Percentiles rank a stretch among this genome's conserved stretches.
phyloP scores from a whole-genome alignment of 2,329 filamentous ascomycete species.

The Ceratocystis lukuohia region DNA sequence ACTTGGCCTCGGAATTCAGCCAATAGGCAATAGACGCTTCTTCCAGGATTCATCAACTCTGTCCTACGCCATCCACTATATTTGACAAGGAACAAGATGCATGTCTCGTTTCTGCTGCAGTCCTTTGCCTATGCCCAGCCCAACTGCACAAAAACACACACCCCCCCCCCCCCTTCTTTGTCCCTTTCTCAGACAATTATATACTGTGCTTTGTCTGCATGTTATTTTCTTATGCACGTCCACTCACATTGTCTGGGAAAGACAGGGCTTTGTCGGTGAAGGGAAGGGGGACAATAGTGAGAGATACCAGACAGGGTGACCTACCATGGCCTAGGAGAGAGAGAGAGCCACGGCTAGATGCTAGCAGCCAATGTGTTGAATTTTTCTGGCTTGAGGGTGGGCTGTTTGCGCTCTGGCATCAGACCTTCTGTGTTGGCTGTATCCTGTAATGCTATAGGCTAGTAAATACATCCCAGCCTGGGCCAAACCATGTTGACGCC shows the following conservation, averaged over 20 bases:
- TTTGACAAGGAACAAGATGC: not conserved
- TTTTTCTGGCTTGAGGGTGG: too few species aligned
- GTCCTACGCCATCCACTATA: not conserved
- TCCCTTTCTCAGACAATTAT: not conserved
- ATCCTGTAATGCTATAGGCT: not conserved
- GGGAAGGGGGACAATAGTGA: not conserved
- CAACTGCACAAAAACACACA: not conserved
- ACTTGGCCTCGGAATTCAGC: not conserved
- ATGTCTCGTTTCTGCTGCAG: constrained; percentile 1
- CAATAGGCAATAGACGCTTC: not conserved
- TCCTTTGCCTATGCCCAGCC: not conserved
- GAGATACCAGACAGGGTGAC: not conserved
- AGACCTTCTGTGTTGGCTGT: not conserved
- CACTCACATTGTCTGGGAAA: not conserved
- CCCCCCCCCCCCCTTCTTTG: not conserved
- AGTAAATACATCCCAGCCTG: not conserved
- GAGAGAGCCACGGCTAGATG: too few species aligned
- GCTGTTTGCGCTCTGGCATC: too few species aligned
- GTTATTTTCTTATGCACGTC: not conserved
- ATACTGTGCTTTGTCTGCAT: not conserved
- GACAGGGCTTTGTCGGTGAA: not conserved
- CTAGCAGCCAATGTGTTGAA: too few species aligned
- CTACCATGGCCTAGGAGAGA: not conserved
- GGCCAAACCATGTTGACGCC: not conserved
- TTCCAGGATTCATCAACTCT: not conserved